Base-by-base conservation (phyloP, 2,329 filamentous ascomycete species). In the Tympanopsis confertula region DNA sequence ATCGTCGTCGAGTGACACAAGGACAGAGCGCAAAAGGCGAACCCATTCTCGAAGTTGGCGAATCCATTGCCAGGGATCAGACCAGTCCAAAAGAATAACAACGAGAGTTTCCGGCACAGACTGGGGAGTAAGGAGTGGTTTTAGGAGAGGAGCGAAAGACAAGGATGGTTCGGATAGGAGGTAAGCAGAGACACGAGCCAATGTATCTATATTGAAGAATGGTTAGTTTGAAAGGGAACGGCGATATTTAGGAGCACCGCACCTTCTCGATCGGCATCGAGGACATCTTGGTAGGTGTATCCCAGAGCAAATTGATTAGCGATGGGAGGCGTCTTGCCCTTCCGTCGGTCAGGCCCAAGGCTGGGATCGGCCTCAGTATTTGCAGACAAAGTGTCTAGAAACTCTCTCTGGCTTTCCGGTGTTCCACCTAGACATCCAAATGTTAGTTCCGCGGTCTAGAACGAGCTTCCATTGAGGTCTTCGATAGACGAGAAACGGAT, bases 201-300 rank as follows among this genome's bases (percentile, higher is more conserved):
- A 73, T 19, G 82, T 89, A 62, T 95, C 88, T 89, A 43, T 19
- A 19, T n/a, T 20, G 19, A 35, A 53, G 20, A 56, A 54, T 44
- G 20, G 28, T 33, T 19, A 33, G 12, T 19, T 13, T 13, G 12
- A 19, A 19, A 18, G 13, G 13, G 35, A 36, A 24, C 30, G 17
- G 13, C 12, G 26, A 35, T 3, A 39, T 14, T 4, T 24, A 20
- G 35, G 18, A 18, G 7, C 10, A 17, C 7, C 7, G 41, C 60
- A 87, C 85, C 85, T 68, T 95, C 89, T 58, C 94, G 87, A 55
- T 95, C 88, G 40, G 86, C 82, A 58, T 95, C 88, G 26, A 94
- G 69, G 26, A 95, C 86, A 60, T 95, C 86, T 56, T 93, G 86
- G 61, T 94, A 95, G 38, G 88, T 94, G 57, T 95, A 95, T 37